phyloP scores from a whole-genome alignment of 768 basidiomycete genomes.

The Gymnopilus dilepis region DNA sequence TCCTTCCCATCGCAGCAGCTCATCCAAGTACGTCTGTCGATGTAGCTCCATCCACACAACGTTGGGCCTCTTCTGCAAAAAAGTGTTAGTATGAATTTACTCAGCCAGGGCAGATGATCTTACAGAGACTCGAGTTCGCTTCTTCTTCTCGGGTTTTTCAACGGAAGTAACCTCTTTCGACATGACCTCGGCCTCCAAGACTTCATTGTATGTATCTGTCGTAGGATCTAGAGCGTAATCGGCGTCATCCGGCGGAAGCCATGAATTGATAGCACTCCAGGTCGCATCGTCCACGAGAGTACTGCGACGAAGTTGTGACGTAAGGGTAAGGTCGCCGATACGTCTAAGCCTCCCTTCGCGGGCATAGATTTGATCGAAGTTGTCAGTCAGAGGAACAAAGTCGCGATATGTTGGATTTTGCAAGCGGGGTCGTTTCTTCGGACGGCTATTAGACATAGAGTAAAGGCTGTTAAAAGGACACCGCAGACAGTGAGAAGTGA shows the following conservation, averaged over 20 bases:
- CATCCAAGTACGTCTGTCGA: constrained; percentile 15
- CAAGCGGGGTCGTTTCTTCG: too few species aligned
- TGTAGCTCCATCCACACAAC: constrained; percentile 18
- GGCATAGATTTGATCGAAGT: background rate
- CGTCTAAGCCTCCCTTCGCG: background rate
- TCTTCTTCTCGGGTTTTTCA: background rate
- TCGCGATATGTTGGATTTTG: background rate
- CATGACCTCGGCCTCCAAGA: constrained; percentile 12
- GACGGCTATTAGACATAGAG: too few species aligned
- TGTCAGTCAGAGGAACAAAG: background rate
- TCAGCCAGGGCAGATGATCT: background rate
- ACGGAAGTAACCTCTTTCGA: background rate
- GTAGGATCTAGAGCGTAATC: constrained; percentile 12
- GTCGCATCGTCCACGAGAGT: background rate
- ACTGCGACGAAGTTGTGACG: background rate
- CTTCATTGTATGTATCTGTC: constrained; percentile 6
- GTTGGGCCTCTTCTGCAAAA: constrained; percentile 16
- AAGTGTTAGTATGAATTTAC: background rate
- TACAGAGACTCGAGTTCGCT: constrained; percentile 17
- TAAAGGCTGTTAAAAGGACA: too few species aligned
- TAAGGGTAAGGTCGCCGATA: background rate
- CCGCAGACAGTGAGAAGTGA: too few species aligned
- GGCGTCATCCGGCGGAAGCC: constrained; percentile 11
- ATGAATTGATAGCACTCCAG: constrained; percentile 5
- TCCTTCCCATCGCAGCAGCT: constrained; percentile 12